Conservation (phyloP, 2,329 filamentous ascomycete species). For the Apiospora sp. region DNA sequence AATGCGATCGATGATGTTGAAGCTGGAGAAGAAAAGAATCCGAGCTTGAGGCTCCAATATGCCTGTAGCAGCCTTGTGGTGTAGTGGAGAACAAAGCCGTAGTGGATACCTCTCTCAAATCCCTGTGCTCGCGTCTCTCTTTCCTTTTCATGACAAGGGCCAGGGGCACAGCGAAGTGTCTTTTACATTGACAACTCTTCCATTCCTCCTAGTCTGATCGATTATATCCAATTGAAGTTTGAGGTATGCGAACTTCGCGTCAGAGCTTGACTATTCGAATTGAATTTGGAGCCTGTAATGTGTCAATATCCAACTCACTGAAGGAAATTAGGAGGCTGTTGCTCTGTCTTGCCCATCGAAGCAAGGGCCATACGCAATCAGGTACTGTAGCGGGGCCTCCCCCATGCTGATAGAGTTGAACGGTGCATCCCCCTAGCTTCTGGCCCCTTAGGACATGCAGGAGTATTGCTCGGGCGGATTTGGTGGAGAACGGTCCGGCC, state of each 20-base stretch:
- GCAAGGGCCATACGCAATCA: not conserved
- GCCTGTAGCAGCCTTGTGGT: slow-evolving; percentile 11
- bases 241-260: not conserved
- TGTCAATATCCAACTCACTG: no score
- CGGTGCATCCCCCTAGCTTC: slow-evolving; percentile 4
- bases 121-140: not conserved
- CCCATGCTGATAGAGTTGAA: not conserved
- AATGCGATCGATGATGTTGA: not conserved
- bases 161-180: not conserved
- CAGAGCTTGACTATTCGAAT: not conserved
- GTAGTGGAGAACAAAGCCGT: slow-evolving; percentile 13
- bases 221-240: not conserved
- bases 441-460: not conserved
- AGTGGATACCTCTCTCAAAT: not conserved
- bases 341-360: not conserved
- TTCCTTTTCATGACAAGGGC: not conserved
- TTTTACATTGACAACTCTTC: not conserved
- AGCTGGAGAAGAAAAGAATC: slow-evolving; percentile 12
- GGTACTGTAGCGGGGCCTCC: not conserved
- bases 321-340: not conserved
- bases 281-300: not conserved
- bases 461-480: slow-evolving; percentile 5
- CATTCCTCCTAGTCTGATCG: no score
- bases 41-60: not conserved
- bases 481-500: slow-evolving; percentile 14